Percentiles rank a stretch among this genome's conserved stretches.
Evolutionary conservation across 2,329 filamentous ascomycete genomes (phyloP).

Genomic region (Colletotrichum lini): DNA sequence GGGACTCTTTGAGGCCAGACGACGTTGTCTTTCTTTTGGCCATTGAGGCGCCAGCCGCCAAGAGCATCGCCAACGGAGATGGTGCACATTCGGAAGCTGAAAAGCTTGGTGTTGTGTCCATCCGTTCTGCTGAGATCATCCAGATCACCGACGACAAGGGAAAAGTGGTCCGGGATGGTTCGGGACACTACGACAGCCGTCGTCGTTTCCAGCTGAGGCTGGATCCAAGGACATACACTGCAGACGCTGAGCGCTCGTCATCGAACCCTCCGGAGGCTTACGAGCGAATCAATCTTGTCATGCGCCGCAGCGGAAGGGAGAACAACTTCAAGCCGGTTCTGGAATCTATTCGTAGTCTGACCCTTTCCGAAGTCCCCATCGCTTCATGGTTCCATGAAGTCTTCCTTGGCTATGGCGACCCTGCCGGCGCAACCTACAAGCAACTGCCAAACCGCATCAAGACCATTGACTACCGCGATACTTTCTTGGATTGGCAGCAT

Average conservation of each 20-base stretch:
- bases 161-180: slow-evolving; percentile 75
- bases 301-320: slow-evolving; percentile 87
- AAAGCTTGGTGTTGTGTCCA: slow-evolving; percentile 75
- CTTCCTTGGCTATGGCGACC: slow-evolving; percentile 97
- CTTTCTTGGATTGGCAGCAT: slow-evolving; percentile 96
- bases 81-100: slow-evolving; percentile 65
- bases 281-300: slow-evolving; percentile 85
- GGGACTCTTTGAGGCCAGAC: slow-evolving; percentile 88
- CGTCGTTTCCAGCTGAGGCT: slow-evolving; percentile 85
- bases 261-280: slow-evolving; percentile 85
- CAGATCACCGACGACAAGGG: slow-evolving; percentile 91
- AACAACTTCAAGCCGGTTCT: slow-evolving; percentile 98
- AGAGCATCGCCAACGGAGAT: slow-evolving; percentile 67
- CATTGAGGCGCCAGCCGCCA: slow-evolving; percentile 73
- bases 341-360: slow-evolving; percentile 89
- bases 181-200: slow-evolving; percentile 74
- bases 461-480: slow-evolving; percentile 91
- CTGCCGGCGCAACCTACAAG: slow-evolving; percentile 87
- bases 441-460: slow-evolving; percentile 83
- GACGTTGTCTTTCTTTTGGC: slow-evolving; percentile 92
- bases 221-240: slow-evolving; percentile 82
- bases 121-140: slow-evolving; percentile 88
- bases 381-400: slow-evolving; percentile 96
- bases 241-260: slow-evolving; percentile 77
- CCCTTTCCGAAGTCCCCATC: slow-evolving; percentile 86